phyloP scores from a whole-genome alignment of 2,329 filamentous ascomycete genomes.

The Cladosporium sp. region DNA sequence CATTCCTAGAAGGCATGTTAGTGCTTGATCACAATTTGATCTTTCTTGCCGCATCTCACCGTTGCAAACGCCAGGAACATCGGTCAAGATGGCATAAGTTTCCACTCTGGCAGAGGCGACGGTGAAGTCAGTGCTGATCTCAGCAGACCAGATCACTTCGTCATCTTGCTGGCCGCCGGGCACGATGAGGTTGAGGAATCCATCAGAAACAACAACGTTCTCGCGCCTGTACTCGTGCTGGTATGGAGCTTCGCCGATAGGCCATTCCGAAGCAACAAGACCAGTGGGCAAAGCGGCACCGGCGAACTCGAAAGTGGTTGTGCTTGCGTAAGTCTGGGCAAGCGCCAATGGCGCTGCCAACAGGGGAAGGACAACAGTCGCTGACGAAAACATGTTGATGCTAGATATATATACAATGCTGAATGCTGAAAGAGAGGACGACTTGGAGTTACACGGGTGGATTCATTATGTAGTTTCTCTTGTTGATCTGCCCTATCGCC shows the following conservation, averaged over 20 bases:
- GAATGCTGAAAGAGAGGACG: not conserved
- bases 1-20: constrained; percentile 20
- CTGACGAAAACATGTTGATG: constrained; percentile 1
- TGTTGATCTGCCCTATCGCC: not conserved
- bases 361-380: not conserved
- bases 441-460: not conserved
- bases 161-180: constrained; percentile 13
- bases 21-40: not conserved
- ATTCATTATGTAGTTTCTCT: not conserved
- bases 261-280: constrained; percentile 1
- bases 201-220: constrained; percentile 16
- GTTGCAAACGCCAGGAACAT: constrained; percentile 23
- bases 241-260: not conserved
- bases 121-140: constrained; percentile 22
- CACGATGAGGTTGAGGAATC: constrained; percentile 24
- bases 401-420: not conserved
- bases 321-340: constrained; percentile 7
- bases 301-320: constrained; percentile 5
- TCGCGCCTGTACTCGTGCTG: constrained; percentile 4
- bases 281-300: constrained; percentile 8
- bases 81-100: constrained; percentile 23
- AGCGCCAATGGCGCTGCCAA: not conserved
- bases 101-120: constrained; percentile 23
- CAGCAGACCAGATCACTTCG: constrained; percentile 20
- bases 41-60: not conserved